Percentiles rank a stretch among this genome's conserved stretches.
These are phyloP conservation scores for Kodamaea fungicola DNA, from an alignment of 1,139 yeast species.

Conservation along the genomic window DNA sequence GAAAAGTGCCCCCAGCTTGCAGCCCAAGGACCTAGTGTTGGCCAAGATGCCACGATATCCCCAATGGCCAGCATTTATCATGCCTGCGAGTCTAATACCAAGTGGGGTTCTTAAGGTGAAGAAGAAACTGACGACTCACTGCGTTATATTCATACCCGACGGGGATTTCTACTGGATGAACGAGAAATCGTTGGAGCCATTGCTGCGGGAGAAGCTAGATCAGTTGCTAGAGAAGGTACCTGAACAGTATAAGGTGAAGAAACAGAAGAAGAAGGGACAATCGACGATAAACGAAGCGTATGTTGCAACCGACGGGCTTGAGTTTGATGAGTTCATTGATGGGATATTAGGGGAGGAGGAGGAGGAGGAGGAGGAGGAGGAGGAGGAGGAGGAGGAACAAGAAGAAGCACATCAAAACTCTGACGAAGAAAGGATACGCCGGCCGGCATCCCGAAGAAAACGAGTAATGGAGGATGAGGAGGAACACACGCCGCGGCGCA, in stretches of 20 bases:
- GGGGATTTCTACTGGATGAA: constrained; percentile 49
- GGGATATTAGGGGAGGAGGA: constrained; percentile 22
- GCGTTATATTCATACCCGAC: constrained; percentile 49
- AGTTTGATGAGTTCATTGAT: constrained; percentile 39
- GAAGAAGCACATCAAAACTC: constrained; percentile 10
- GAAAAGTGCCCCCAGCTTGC: constrained; percentile 18
- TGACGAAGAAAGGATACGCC: constrained; percentile 6
- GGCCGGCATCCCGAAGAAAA: constrained; percentile 3
- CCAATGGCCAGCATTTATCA: constrained; percentile 49
- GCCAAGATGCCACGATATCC: constrained; percentile 50
- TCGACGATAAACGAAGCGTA: constrained; percentile 38
- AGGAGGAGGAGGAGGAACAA: constrained; percentile 20
- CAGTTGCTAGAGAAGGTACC: constrained; percentile 31
- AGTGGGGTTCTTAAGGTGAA: constrained; percentile 34
- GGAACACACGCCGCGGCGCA: too few species aligned
- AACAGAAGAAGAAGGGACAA: constrained; percentile 23
- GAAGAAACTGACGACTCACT: constrained; percentile 37
- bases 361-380: constrained; percentile 28
- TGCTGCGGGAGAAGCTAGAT: constrained; percentile 28
- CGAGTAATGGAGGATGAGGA: too few species aligned
- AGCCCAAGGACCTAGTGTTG: constrained; percentile 37
- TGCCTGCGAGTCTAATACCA: constrained; percentile 41
- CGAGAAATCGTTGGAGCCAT: constrained; percentile 34
- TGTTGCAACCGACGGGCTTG: constrained; percentile 36
- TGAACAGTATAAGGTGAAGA: constrained; percentile 14